Conservation (phyloP, 2,329 filamentous ascomycete genomes). For the Thermomyces lanuginosus region DNA sequence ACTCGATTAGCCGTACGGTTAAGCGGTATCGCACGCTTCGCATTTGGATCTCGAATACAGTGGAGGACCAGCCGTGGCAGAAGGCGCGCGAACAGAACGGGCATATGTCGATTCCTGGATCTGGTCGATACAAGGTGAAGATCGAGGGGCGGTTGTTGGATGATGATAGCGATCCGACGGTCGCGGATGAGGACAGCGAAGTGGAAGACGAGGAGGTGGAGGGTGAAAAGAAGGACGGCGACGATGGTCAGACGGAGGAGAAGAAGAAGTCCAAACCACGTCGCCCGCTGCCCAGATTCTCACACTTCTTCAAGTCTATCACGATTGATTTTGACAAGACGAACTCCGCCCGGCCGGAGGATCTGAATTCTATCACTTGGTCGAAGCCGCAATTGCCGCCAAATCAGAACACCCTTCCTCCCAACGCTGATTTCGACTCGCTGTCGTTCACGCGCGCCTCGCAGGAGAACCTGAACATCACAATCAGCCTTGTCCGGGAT, state of each 20-base stretch:
- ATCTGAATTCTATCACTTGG: slow-evolving; percentile 53
- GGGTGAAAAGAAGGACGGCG: slow-evolving; percentile 21
- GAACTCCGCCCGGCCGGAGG: slow-evolving; percentile 22
- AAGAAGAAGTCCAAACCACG: slow-evolving; percentile 15
- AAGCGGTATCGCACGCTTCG: slow-evolving; percentile 75
- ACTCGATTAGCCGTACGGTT: slow-evolving; percentile 56
- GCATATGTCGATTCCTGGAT: slow-evolving; percentile 31
- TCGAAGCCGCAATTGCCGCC: slow-evolving; percentile 52
- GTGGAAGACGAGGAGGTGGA: slow-evolving; percentile 26
- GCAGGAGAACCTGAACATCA: slow-evolving; percentile 84
- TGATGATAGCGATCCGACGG: slow-evolving; percentile 41
- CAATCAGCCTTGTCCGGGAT: slow-evolving; percentile 68
- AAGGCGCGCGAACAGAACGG: slow-evolving; percentile 73
- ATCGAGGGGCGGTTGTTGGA: slow-evolving; percentile 77
- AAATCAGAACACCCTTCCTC: slow-evolving; percentile 37
- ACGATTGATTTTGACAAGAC: slow-evolving; percentile 36
- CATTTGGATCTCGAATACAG: slow-evolving; percentile 89
- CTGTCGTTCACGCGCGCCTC: slow-evolving; percentile 80
- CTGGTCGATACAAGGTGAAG: slow-evolving; percentile 57
- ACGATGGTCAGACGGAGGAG: slow-evolving; percentile 30
- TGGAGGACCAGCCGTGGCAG: slow-evolving; percentile 90
- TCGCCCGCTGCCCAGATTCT: slow-evolving; percentile 26
- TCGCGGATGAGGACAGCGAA: slow-evolving; percentile 36
- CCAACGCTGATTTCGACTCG: slow-evolving; percentile 69
- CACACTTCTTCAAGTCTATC: slow-evolving; percentile 37